Conservation (phyloP, 805 yeast genomes). For the Ascoidea rubescens region DNA sequence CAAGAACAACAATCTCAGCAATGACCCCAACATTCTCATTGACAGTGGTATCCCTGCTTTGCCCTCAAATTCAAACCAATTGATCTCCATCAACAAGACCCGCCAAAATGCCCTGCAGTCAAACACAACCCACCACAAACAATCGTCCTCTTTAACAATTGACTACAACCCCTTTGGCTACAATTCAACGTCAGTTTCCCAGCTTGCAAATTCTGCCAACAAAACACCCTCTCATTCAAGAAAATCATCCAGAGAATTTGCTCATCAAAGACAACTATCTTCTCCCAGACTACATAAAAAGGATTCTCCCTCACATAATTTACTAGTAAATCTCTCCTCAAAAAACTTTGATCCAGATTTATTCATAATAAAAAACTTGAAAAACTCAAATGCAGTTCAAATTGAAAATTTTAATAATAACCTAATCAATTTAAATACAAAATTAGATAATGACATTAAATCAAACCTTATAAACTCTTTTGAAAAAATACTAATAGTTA, state of each 20-base stretch:
- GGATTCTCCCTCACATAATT: not conserved
- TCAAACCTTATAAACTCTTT: slow-evolving; percentile 47
- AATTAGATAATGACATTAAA: slow-evolving; percentile 45
- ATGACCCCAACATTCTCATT: too few relatives aligned
- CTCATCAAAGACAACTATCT: not conserved
- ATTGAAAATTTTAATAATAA: slow-evolving; percentile 56
- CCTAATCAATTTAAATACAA: slow-evolving; percentile 31
- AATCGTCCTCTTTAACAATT: not conserved
- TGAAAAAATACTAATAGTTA: slow-evolving; percentile 42
- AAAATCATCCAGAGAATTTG: too few relatives aligned
- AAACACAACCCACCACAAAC: not conserved
- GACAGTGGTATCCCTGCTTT: not conserved
- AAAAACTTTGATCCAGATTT: slow-evolving; percentile 31
- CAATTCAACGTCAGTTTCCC: not conserved
- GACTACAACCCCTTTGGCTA: not conserved
- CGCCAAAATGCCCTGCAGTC: too few relatives aligned
- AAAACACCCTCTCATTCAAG: not conserved
- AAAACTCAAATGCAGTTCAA: slow-evolving; percentile 55
- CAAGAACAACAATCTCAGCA: not conserved
- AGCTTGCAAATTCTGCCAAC: not conserved
- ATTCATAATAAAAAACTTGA: slow-evolving; percentile 35
- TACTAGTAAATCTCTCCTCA: slow-evolving; percentile 22
- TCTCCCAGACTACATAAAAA: not conserved
- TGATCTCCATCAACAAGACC: too few relatives aligned
- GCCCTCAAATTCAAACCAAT: not conserved